Base-by-base conservation (phyloP, 139 green algal species). In the Klebsormidium nitens region DNA sequence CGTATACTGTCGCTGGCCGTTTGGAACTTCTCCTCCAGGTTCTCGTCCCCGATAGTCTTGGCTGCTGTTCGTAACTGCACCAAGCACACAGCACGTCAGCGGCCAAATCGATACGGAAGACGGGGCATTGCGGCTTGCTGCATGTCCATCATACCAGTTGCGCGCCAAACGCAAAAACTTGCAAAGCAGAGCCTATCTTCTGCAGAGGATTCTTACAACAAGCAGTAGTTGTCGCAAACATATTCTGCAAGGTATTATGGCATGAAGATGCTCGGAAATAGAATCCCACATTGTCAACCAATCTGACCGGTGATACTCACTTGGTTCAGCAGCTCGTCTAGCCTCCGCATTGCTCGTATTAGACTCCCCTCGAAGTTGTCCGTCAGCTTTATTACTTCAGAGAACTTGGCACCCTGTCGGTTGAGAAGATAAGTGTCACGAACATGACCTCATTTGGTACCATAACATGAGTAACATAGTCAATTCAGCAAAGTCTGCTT, bases 291-390 rank as follows among this genome's bases (percentile, higher is more conserved):
- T n/a, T n/a, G n/a, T n/a, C n/a, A n/a, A n/a, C n/a, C n/a, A n/a
- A n/a, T n/a, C n/a, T n/a, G n/a, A n/a, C n/a, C n/a, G n/a, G n/a
- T n/a, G n/a, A n/a, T n/a, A n/a, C n/a, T n/a, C 14, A 50, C 66
- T 55, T 74, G 32, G 11, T 61, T 76, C 17, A 77, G 34, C 14
- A 77, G 70, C 70, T 79, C 72, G 69, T 96, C 86, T 42, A 99
- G 71, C 1, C 93, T 76, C 19, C 92, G 80, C 14, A 87, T 84
- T 3, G 83, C 87, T 1, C 93, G 82, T 6, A 98, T 87, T 65
- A 97, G 87, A 66, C 66, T 89, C 17, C 94, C 94, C 79, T 98
- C 94, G 75, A 95, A 97, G 0, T 96, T 80, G 64, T 96, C 90
- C n/a, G 90, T 93, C 74, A 82, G 77, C 4, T 79, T 55, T 42